Conservation (phyloP, 257 asterid species). For the Solanum rostratum region DNA sequence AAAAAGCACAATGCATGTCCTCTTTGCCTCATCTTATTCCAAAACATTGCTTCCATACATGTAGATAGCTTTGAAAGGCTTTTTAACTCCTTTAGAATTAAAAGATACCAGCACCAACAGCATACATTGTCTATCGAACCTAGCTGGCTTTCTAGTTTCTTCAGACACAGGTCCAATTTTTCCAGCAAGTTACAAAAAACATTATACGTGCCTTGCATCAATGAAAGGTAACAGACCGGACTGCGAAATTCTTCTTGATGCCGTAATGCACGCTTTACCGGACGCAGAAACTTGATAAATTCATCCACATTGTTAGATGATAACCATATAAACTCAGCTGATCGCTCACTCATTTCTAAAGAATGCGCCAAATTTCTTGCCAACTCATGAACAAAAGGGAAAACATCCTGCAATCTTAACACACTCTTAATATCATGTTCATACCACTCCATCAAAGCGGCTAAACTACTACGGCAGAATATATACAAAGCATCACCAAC, state of each 20-base stretch:
- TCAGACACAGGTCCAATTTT: too few relatives aligned
- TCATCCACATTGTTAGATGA: conserved; percentile 29
- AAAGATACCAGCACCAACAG: too few relatives aligned
- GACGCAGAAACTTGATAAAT: conserved; percentile 36
- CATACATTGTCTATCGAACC: too few relatives aligned
- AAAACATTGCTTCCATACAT: too few relatives aligned
- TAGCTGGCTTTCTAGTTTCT: too few relatives aligned
- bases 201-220: not conserved
- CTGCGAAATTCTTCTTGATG: conserved; percentile 2
- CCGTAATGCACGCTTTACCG: conserved; percentile 22
- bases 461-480: conserved; percentile 30
- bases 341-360: conserved; percentile 21
- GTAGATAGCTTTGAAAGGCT: too few relatives aligned
- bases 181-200: too few relatives aligned
- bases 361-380: conserved; percentile 26
- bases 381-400: conserved; percentile 46
- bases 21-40: too few relatives aligned
- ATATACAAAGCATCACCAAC: conserved; percentile 32
- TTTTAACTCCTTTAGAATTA: too few relatives aligned
- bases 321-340: conserved; percentile 17
- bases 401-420: conserved; percentile 34
- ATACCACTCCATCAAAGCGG: not conserved
- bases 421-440: not conserved
- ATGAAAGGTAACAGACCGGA: conserved; percentile 19
- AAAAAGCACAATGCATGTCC: too few relatives aligned